Base-by-base conservation (phyloP, 495 filamentous ascomycete genomes). In the Tuber brumale region DNA sequence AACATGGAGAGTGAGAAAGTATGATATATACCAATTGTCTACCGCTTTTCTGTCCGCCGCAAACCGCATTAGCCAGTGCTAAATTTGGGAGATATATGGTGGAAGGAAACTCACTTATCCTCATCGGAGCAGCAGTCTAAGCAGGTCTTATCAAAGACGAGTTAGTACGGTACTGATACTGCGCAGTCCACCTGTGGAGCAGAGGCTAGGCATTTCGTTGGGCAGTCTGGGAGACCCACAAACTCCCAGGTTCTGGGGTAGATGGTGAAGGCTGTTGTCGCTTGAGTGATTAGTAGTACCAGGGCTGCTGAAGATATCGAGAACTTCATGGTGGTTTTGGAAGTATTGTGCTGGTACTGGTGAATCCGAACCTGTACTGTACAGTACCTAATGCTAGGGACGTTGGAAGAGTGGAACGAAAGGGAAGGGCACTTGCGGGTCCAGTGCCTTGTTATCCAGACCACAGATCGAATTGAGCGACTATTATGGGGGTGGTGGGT, bases 91-190 rank as follows among this genome's bases (percentile, higher is more conserved):
- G 27, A 16, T 31, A 66, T 31, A 31, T 31, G n/a, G 14, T 66
- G 14, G 57, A 31, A 12, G n/a, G n/a, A 31, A 4, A 66, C 57
- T 31, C 27, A 66, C 57, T 66, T 31, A 31, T 66, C 57, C 57
- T 66, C 57, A 31, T 66, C 57, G n/a, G 57, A 66, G 57, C 57
- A 66, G 27, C 57, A 66, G 57, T 66, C 57, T 18, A 66, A 16
- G 57, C 57, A 66, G 18, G 57, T 31, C 10, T 66, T 66, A 6
- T 66, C 57, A 66, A 66, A 66, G 57, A 66, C 57, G 27, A 66
- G 57, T 66, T 66, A 10, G n/a, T 31, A 66, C 7, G 57, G 57
- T 7, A 31, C n/a, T 66, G 57, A 8, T 31, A 16, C 27, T 18
- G 57, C 57, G 5, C 57, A 66, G 57, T 66, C 27, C n/a, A 66